Conservation (phyloP, 2,329 filamentous ascomycete species). For the Tolypocladium guangdongense region DNA sequence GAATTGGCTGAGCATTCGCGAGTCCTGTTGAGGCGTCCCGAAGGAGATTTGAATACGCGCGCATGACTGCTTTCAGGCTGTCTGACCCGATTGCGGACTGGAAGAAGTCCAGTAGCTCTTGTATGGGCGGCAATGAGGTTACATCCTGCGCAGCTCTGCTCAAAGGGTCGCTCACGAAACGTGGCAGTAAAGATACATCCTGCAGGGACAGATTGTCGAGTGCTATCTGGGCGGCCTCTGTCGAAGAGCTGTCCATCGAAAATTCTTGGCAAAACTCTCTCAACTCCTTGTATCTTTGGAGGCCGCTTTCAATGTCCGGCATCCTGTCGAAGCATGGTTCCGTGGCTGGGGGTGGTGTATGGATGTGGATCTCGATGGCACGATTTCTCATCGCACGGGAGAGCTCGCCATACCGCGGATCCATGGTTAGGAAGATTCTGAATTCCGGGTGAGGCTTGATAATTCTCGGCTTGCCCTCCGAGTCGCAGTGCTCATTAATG, state of each 20-base stretch:
- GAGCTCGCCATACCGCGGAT: slow-evolving; percentile 83
- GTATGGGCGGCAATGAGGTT: slow-evolving; percentile 7
- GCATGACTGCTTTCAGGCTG: slow-evolving; percentile 20
- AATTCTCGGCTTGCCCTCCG: slow-evolving; percentile 68
- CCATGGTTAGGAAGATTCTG: slow-evolving; percentile 86
- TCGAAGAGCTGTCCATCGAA: slow-evolving; percentile 10
- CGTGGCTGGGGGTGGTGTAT: slow-evolving; percentile 26
- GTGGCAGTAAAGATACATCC: slow-evolving; percentile 30
- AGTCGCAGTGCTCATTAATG: slow-evolving; percentile 85
- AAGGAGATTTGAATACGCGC: slow-evolving; percentile 23
- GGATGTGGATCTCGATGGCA: slow-evolving; percentile 78
- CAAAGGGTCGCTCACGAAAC: slow-evolving; percentile 16
- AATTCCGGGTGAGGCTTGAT: slow-evolving; percentile 79
- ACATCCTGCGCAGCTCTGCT: not conserved
- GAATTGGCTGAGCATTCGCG: slow-evolving; percentile 37
- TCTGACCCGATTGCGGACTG: slow-evolving; percentile 19
- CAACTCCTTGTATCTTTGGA: slow-evolving; percentile 35
- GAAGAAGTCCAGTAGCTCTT: slow-evolving; percentile 18
- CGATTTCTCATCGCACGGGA: slow-evolving; percentile 95
- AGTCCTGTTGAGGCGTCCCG: slow-evolving; percentile 16
- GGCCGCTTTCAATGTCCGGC: slow-evolving; percentile 35
- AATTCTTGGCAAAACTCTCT: slow-evolving; percentile 18
- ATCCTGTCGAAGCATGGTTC: slow-evolving; percentile 27
- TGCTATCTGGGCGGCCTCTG: slow-evolving; percentile 20
- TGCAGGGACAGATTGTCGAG: slow-evolving; percentile 36